Percentiles rank a stretch among this genome's conserved stretches.
phyloP scores from a whole-genome alignment of 1,284 basidiomycete species.

The Cutaneotrichosporon sp. region DNA sequence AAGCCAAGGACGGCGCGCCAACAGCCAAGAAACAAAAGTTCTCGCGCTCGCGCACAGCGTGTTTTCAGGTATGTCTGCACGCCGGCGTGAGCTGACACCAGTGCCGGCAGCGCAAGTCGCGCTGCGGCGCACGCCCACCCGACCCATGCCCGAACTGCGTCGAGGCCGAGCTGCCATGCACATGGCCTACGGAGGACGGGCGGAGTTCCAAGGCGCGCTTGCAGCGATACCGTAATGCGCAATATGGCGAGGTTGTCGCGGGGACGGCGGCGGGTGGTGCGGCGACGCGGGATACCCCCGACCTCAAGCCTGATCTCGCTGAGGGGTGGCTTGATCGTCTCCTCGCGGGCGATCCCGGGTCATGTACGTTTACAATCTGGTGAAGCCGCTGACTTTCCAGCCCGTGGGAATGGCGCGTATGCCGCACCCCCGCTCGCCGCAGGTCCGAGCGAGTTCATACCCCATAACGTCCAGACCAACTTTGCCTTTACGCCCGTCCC shows the following conservation, averaged over 20 bases:
- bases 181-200: constrained; percentile 28
- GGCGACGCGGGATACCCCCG: not conserved
- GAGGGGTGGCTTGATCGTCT: constrained; percentile 15
- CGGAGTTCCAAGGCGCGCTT: constrained; percentile 21
- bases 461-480: too few species aligned
- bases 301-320: not conserved
- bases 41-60: constrained; percentile 21
- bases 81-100: constrained; percentile 8
- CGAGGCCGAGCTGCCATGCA: constrained; percentile 20
- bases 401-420: not conserved
- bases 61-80: constrained; percentile 3
- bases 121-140: constrained; percentile 25
- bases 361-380: too few species aligned
- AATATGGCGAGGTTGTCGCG: not conserved
- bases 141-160: constrained; percentile 28
- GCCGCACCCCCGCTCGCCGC: too few species aligned
- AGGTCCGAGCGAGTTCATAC: not conserved
- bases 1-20: constrained; percentile 1
- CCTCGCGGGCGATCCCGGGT: constrained; percentile 3
- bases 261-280: not conserved
- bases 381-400: too few species aligned
- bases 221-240: constrained; percentile 11
- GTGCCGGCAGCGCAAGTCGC: constrained; percentile 27
- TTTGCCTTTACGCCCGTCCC: not conserved
- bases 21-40: constrained; percentile 25